Evolutionary conservation across 352 stramenopile species (phyloP), one percentile per base, ranked within the genome.

Genomic region (Phytophthora kernoviae): DNA sequence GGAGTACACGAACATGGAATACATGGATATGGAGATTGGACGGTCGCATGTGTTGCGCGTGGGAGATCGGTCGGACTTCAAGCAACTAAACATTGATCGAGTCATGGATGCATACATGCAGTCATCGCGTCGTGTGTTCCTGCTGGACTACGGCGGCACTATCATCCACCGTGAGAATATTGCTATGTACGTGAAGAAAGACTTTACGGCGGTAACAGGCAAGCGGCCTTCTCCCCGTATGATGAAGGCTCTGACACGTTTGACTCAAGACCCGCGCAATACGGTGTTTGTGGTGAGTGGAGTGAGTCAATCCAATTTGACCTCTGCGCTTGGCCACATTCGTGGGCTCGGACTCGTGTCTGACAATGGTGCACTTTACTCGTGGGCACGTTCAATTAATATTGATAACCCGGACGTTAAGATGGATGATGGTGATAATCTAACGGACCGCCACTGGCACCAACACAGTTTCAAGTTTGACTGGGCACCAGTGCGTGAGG

Each of bases 251-350:
- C 56, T 99, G 47, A 72, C 75, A 11, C 75, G 84, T 58, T 75
- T 99, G 10, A 96, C 87, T 34, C 63, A 79, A 30, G 96, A 99
- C 58, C 87, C 90, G 15, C 74, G 77, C 26, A 99, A 99, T 81
- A 97, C 90, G 3, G 92, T 99, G n/a, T 98, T 98, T 70, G 93
- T 99, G n/a, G 91, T 99, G 20, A 98, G 92, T 41, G 96, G 96
- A 18, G 91, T 98, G 59, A 96, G 88, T 4, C 81, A 91, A 45
- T 75, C 87, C 50, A 96, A 97, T 62, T 73, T 99, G 22, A 89
- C 94, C 22, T 73, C 88, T 11, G 91, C 94, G 2, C 73, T 99
- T 40, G 95, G 96, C 9, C 79, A 98, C 55, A 94, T 98, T 62
- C 73, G 73, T n/a, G 88, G 91, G 6, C 79, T 99, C 11, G 96